These are phyloP conservation scores for Leishmania martiniquensis DNA, from an alignment of 208 protist genomes.

Conservation along the genomic window DNA sequence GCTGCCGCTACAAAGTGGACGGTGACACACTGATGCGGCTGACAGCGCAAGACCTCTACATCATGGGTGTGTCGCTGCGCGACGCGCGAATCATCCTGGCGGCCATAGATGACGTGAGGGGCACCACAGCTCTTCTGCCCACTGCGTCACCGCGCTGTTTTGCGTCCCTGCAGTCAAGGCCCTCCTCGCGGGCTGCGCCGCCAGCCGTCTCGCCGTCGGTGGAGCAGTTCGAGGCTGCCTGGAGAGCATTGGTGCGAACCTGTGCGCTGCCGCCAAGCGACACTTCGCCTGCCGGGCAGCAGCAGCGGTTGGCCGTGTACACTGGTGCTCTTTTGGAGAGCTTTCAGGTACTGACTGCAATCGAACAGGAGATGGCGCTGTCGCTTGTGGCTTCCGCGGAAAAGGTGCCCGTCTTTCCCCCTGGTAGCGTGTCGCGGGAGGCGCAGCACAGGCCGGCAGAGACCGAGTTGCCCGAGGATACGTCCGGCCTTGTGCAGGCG, in stretches of 20 bases:
- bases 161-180: slow-evolving; percentile 10
- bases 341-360: slow-evolving; percentile 42
- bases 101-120: slow-evolving; percentile 37
- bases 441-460: neutral
- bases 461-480: neutral
- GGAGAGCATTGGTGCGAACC: slow-evolving; percentile 25
- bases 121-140: slow-evolving; percentile 12
- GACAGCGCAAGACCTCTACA: slow-evolving; percentile 36
- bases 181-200: neutral
- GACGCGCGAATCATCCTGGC: slow-evolving; percentile 47
- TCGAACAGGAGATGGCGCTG: slow-evolving; percentile 47
- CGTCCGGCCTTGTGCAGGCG: neutral
- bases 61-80: slow-evolving; percentile 49
- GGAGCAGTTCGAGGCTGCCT: slow-evolving; percentile 28
- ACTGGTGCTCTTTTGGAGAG: slow-evolving; percentile 46
- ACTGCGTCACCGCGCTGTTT: slow-evolving; percentile 6
- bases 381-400: slow-evolving; percentile 38
- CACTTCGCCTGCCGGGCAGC: slow-evolving; percentile 23
- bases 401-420: neutral
- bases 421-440: neutral
- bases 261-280: slow-evolving; percentile 8
- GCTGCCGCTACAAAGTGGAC: slow-evolving; percentile 41
- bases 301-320: slow-evolving; percentile 34
- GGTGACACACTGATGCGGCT: slow-evolving; percentile 46
- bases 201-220: slow-evolving; percentile 1